Evolutionary conservation across 116 monocot genomes (phyloP).

Genomic region (Posidonia oceanica): DNA sequence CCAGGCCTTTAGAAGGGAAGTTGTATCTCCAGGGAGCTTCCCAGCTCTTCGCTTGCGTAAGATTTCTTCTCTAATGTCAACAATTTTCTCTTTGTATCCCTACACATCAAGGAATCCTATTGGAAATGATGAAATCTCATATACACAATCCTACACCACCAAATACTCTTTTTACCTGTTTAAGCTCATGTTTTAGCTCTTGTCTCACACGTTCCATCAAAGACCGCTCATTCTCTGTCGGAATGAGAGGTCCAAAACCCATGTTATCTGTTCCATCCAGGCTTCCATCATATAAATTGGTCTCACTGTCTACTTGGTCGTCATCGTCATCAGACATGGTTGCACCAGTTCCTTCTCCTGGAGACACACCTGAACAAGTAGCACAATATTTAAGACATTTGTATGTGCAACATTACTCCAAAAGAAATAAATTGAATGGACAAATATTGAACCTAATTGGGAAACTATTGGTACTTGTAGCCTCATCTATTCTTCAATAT

Average conservation of each 20-base stretch:
- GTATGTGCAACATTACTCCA: not conserved
- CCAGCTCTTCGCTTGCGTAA: conserved; percentile 61
- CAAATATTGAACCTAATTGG: not conserved
- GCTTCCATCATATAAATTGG: conserved; percentile 57
- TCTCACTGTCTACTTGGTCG: conserved; percentile 61
- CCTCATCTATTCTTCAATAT: not conserved
- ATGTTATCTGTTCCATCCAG: conserved; percentile 59
- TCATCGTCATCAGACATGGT: conserved; percentile 88
- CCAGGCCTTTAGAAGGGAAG: conserved; percentile 60
- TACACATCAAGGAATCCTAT: not conserved
- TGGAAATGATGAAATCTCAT: too few species aligned
- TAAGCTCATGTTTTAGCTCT: conserved; percentile 51
- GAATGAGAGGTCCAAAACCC: conserved; percentile 61
- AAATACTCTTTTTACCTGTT: conserved; percentile 32
- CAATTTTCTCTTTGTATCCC: conserved; percentile 69
- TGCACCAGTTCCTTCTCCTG: conserved; percentile 79
- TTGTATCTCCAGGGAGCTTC: conserved; percentile 61
- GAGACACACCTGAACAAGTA: conserved; percentile 43
- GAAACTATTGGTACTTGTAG: not conserved
- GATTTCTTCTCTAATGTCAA: conserved; percentile 68
- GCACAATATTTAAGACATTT: too few species aligned
- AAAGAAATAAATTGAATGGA: not conserved
- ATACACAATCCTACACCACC: too few species aligned
- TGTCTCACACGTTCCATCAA: conserved; percentile 27
- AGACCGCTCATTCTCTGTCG: conserved; percentile 26